A percentile compares a stretch with the other conserved stretches of the same genome.
phyloP scores from a whole-genome alignment of 129 eudicot genomes.

The Artemisia tridentata region DNA sequence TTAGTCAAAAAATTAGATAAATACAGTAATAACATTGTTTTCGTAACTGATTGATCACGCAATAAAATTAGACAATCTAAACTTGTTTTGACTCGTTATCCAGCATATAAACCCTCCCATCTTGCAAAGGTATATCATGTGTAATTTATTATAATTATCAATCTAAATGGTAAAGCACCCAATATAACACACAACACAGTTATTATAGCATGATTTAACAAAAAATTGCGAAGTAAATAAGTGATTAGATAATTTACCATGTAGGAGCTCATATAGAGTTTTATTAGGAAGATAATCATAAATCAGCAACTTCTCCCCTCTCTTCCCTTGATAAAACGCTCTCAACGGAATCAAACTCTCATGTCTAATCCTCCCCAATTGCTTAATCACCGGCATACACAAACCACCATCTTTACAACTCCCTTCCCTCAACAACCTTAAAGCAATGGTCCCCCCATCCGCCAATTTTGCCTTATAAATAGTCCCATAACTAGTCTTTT shows the following conservation, averaged over 20 bases:
- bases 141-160: background rate
- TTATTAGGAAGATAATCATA: slow-evolving; percentile 75
- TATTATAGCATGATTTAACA: background rate
- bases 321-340: slow-evolving; percentile 94
- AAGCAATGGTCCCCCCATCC: slow-evolving; percentile 90
- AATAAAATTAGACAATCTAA: too few species aligned
- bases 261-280: slow-evolving; percentile 72
- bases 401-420: slow-evolving; percentile 71
- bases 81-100: too few species aligned
- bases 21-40: too few species aligned
- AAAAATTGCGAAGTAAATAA: background rate
- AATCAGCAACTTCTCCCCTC: slow-evolving; percentile 96
- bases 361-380: slow-evolving; percentile 76
- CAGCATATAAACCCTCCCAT: too few species aligned
- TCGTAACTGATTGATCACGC: too few species aligned
- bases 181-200: background rate
- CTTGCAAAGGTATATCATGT: too few species aligned
- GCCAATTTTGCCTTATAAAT: slow-evolving; percentile 83
- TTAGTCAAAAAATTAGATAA: too few species aligned
- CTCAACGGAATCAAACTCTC: slow-evolving; percentile 89
- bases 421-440: slow-evolving; percentile 86
- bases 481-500: slow-evolving; percentile 94
- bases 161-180: background rate
- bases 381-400: slow-evolving; percentile 72
- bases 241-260: slow-evolving; percentile 47